Percentiles rank a stretch among this genome's conserved stretches.
These are phyloP conservation scores for Fusarium brevicatenulatum DNA, from an alignment of 2,329 filamentous ascomycete genomes.

Conservation along the genomic window DNA sequence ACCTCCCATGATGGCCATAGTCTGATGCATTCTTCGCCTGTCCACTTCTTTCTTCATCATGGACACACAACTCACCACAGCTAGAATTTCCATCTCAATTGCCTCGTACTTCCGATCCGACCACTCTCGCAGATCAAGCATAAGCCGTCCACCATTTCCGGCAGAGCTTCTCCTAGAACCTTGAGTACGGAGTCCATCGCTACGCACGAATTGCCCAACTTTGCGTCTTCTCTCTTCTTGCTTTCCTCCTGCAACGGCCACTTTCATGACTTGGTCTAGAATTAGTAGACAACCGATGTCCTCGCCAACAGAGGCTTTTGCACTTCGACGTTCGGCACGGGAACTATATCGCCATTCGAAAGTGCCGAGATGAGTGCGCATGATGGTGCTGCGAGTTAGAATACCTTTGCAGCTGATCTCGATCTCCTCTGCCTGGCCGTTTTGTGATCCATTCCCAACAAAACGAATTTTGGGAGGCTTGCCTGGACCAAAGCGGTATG, in stretches of 20 bases:
- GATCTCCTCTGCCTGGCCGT: constrained; percentile 36
- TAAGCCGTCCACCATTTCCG: constrained; percentile 62
- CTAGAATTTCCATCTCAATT: constrained; percentile 59
- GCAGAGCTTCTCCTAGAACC: constrained; percentile 53
- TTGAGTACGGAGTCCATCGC: constrained; percentile 50
- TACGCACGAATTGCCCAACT: constrained; percentile 58
- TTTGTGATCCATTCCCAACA: constrained; percentile 2
- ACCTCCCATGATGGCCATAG: constrained; percentile 54
- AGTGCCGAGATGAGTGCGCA: constrained; percentile 59
- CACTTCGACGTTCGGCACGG: constrained; percentile 57
- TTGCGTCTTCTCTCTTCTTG: constrained; percentile 45
- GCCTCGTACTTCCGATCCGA: constrained; percentile 47
- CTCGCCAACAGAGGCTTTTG: constrained; percentile 37
- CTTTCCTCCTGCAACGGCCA: constrained; percentile 45
- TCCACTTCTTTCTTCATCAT: constrained; percentile 76
- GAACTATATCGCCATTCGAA: constrained; percentile 67
- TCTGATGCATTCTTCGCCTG: constrained; percentile 62
- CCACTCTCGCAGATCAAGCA: constrained; percentile 55
- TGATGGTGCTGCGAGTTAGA: constrained; percentile 57
- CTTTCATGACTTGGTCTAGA: constrained; percentile 58
- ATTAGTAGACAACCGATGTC: constrained; percentile 57
- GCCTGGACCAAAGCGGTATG: constrained; percentile 66
- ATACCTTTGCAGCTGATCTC: constrained; percentile 50
- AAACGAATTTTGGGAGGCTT: constrained; percentile 59
- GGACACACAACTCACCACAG: constrained; percentile 65